Base-by-base conservation (phyloP, 148 eudicot species). In the Rheum nobile region DNA sequence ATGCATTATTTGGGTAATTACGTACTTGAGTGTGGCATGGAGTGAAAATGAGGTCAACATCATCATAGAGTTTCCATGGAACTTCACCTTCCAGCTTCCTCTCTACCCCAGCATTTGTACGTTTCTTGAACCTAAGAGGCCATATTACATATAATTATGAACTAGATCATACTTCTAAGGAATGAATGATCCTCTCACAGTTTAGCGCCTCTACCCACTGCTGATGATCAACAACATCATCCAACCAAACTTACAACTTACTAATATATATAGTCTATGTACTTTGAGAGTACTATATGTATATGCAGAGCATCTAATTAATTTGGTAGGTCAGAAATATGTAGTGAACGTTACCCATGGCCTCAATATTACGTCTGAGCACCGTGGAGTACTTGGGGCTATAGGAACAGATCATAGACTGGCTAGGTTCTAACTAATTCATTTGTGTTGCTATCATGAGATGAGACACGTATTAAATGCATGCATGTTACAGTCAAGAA, bases 201-300 rank as follows among this genome's bases (percentile, higher is more conserved):
- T 75, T 67, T 46, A 86, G 77, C 46, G 77, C 75, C 50, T 80
- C 75, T 17, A 83, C 80, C 89, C 89, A 86, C 77, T 80, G 78
- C 41, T 78, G 77, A 78, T 86, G 89, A 82, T 86, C 89, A 65
- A 86, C 89, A 75, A 86, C 77, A 80, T 86, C 89, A 81, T 84
- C 89, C 71, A 72, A 55, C 42, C 37, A 16, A 75, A 19, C 24
- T 46, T 37, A 37, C 39, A 37, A 37, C 2, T 37, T 37, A 37
- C 39, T 37, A 37, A 37, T 2, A 43, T 7, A 12, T n/a, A n/a
- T n/a, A n/a, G n/a, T n/a, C n/a, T n/a, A n/a, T n/a, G n/a, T n/a
- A n/a, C n/a, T n/a, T n/a, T n/a, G n/a, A n/a, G n/a, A n/a, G n/a
- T n/a, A n/a, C n/a, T n/a, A n/a, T n/a, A n/a, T n/a, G n/a, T n/a